phyloP scores from a whole-genome alignment of 139 green algal genomes.

The Chlorella ohadii region DNA sequence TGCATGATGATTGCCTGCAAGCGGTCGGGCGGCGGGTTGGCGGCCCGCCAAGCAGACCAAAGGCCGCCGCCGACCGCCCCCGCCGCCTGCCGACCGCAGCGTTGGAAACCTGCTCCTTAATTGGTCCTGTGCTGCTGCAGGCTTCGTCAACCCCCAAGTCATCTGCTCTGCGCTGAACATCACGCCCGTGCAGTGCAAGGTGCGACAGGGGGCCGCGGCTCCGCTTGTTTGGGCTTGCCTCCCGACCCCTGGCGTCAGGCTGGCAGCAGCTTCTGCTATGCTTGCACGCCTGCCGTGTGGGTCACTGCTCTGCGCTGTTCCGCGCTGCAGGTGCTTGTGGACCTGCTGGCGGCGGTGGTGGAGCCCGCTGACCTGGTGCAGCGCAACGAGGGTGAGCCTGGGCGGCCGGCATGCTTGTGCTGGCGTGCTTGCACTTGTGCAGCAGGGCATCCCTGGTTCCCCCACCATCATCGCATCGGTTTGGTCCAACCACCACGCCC shows the following conservation, averaged over 20 bases:
- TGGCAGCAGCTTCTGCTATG: no score
- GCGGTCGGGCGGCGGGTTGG: no score
- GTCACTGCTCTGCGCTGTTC: not conserved
- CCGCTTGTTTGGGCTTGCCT: not conserved
- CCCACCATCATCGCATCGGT: no score
- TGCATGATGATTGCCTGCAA: not conserved
- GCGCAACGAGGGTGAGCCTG: not conserved
- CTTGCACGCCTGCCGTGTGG: no score
- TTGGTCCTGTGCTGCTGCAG: not conserved
- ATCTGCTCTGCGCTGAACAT: slow-evolving; percentile 24
- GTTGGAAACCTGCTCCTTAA: not conserved
- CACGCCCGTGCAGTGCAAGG: slow-evolving; percentile 33
- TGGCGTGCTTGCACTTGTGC: no score
- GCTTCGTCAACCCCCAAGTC: slow-evolving; percentile 26
- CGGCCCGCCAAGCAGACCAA: not conserved
- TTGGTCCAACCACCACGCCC: not conserved
- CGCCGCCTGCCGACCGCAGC: not conserved
- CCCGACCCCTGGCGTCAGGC: no score
- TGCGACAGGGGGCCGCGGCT: not conserved
- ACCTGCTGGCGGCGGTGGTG: slow-evolving; percentile 34
- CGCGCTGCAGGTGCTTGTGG: slow-evolving; percentile 28
- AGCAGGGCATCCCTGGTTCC: not conserved
- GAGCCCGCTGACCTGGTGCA: slow-evolving; percentile 35
- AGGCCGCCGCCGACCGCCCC: not conserved
- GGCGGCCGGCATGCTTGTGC: not conserved